Conservation (phyloP, 768 basidiomycete species). For the Tricholomella constricta region DNA sequence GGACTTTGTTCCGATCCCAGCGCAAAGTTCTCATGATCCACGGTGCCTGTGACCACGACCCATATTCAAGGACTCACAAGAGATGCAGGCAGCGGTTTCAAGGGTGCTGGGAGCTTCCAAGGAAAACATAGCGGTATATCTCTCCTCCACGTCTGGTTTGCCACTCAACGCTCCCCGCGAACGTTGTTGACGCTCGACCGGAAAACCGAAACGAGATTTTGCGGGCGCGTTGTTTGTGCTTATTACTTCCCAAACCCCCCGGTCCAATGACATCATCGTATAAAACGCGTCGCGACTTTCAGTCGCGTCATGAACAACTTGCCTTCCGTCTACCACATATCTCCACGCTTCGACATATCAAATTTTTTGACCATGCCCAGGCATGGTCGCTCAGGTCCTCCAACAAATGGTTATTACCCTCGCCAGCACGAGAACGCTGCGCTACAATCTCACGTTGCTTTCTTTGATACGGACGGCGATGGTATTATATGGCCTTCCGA, state of each 20-base stretch:
- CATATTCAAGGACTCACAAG: too few species aligned
- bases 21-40: neutral
- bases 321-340: conserved; percentile 16
- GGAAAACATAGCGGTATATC: too few species aligned
- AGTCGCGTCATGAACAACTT: conserved; percentile 10
- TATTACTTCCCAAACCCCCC: neutral
- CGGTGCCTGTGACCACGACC: too few species aligned
- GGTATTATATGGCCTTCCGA: conserved; percentile 49
- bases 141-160: too few species aligned
- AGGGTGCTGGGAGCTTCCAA: too few species aligned
- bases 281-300: neutral
- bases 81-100: too few species aligned
- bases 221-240: conserved; percentile 6
- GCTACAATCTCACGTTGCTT: conserved; percentile 45
- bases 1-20: neutral
- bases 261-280: neutral
- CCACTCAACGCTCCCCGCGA: too few species aligned
- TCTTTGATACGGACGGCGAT: conserved; percentile 47
- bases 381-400: conserved; percentile 17
- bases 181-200: too few species aligned
- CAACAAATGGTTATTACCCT: conserved; percentile 9
- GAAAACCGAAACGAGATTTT: too few species aligned
- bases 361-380: conserved; percentile 6
- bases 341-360: conserved; percentile 7
- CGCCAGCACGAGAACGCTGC: conserved; percentile 33